Evolutionary conservation across 352 stramenopile species (phyloP), one percentile per base, ranked within the genome.

Genomic region (Phytophthora cryptogea): DNA sequence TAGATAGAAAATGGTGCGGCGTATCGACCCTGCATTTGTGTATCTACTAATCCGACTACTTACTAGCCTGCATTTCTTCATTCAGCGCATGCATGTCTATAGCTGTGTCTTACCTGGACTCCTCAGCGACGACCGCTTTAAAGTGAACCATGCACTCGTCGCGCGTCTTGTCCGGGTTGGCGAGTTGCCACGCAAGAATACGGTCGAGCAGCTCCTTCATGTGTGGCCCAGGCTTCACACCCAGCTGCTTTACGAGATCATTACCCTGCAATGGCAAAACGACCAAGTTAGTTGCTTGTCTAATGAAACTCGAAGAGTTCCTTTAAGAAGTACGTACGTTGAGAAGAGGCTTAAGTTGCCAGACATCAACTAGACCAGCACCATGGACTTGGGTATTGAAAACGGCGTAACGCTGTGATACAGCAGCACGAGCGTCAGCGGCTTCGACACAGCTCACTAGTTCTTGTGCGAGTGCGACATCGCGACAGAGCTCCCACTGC

Each of bases 321-420:
- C n/a, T 46, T 2, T 49, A 37, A 23, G 43, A 31, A 17, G 8
- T 8, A 62, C 74, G 51, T 68, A 92, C 83, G 70, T 89, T 89
- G 1, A 92, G 67, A 32, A 92, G 50, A 14, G 83, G 78, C 59
- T 86, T 87, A 30, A 89, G 59, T 20, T 86, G 57, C 80, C 80
- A 92, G 8, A 89, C 77, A 1, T 55, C 62, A 5, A 68, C 45
- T 1, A 92, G 66, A 20, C 59, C 72, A 16, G 64, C 43, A 2
- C 62, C 57, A 0, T 23, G 43, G 41, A 89, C 54, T 3, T 70
- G 48, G 3, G 53, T 37, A 17, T 59, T 56, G 30, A 92, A 83
- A 16, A 41, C 44, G 2, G 70, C 40, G 51, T 89, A 90, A 36
- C 72, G 69, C 20, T 65, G 36, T 3, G 32, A 59, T 8, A 80